These are phyloP conservation scores for Solanum peruvianum DNA, from an alignment of 257 asterid genomes.

Conservation along the genomic window DNA sequence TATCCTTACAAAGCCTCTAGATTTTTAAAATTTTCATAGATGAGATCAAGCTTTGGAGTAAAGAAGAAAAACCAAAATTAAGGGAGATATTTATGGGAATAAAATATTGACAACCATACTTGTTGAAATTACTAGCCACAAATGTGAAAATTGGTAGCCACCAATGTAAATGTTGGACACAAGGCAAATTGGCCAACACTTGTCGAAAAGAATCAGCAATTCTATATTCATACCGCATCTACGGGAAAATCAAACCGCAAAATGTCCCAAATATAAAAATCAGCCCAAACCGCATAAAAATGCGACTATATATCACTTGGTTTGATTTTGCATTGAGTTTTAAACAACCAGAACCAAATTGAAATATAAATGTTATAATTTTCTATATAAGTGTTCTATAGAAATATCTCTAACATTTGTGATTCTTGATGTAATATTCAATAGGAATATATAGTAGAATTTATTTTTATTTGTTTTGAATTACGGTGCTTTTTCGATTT, in stretches of 20 bases:
- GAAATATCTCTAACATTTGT: background rate
- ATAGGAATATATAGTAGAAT: background rate
- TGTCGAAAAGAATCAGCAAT: background rate
- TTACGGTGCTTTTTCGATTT: background rate
- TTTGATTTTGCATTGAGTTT: background rate
- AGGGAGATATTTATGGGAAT: too few species aligned
- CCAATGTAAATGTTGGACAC: background rate
- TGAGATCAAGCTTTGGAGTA: too few species aligned
- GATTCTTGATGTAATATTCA: background rate
- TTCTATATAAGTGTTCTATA: background rate
- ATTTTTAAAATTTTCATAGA: too few species aligned
- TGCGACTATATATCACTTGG: background rate
- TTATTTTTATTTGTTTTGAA: too few species aligned
- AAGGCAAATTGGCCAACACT: background rate
- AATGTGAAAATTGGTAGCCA: too few species aligned
- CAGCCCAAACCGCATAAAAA: background rate
- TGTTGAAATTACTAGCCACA: too few species aligned
- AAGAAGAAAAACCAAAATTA: too few species aligned
- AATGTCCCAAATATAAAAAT: background rate
- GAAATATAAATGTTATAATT: too few species aligned
- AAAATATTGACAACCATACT: too few species aligned
- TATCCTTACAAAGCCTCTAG: too few species aligned
- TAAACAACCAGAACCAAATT: too few species aligned
- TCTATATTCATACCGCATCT: background rate
- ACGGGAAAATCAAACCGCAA: background rate